Evolutionary conservation across 2,329 filamentous ascomycete genomes (phyloP).

Genomic region (Polychaeton citri): DNA sequence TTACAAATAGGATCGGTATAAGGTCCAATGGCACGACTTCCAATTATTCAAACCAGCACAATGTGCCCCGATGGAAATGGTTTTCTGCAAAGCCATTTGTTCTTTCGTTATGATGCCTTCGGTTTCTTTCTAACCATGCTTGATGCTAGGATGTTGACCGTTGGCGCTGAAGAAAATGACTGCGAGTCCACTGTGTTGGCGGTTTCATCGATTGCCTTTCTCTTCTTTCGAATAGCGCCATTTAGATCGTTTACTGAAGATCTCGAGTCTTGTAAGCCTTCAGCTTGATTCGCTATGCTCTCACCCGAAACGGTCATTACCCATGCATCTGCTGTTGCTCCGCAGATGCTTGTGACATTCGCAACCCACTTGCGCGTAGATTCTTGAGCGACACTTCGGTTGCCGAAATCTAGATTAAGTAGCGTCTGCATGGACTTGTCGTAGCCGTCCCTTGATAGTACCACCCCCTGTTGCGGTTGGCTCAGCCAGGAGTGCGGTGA

Average conservation of each 20-base stretch:
- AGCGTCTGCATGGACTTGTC: constrained; percentile 43
- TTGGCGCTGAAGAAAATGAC: constrained; percentile 2
- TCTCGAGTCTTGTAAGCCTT: constrained; percentile 10
- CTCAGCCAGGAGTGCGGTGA: neutral
- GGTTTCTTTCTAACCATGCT: constrained; percentile 45
- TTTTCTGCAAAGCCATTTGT: neutral
- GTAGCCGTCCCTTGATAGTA: constrained; percentile 23
- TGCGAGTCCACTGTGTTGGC: constrained; percentile 1
- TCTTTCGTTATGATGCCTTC: constrained; percentile 22
- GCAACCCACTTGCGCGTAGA: constrained; percentile 59
- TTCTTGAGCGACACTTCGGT: constrained; percentile 44
- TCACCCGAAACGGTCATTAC: constrained; percentile 7
- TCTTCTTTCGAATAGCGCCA: constrained; percentile 37
- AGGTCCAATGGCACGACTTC: no score
- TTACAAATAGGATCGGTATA: no score
- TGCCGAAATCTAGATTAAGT: constrained; percentile 61
- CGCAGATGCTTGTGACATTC: constrained; percentile 38
- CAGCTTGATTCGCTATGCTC: constrained; percentile 14
- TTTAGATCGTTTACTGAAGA: constrained; percentile 17
- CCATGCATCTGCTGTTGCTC: constrained; percentile 4
- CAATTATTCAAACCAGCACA: no score
- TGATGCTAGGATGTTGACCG: constrained; percentile 37
- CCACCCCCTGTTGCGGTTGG: constrained; percentile 7
- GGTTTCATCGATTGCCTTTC: constrained; percentile 23
- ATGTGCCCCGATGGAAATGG: no score